These are phyloP conservation scores for Jacaranda copaia DNA, from an alignment of 257 asterid species.

Conservation along the genomic window DNA sequence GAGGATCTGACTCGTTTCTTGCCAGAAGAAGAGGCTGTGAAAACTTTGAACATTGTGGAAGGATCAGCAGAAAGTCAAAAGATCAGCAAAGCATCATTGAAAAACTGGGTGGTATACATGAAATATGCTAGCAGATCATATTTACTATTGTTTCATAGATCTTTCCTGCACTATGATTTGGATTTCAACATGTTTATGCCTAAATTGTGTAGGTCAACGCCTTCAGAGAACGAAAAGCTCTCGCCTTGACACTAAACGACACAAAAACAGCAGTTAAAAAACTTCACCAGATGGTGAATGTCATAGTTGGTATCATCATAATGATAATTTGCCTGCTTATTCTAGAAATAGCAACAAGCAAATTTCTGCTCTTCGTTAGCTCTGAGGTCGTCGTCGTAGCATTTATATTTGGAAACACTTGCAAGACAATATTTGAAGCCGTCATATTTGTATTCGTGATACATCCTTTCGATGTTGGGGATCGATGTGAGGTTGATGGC, in stretches of 20 bases:
- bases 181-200: not conserved
- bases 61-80: not conserved
- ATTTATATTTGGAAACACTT: constrained; percentile 67
- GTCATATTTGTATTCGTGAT: constrained; percentile 64
- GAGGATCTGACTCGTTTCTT: constrained; percentile 62
- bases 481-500: constrained; percentile 69
- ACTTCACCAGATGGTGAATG: constrained; percentile 60
- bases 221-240: constrained; percentile 69
- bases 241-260: constrained; percentile 64
- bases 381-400: constrained; percentile 65
- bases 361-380: constrained; percentile 53
- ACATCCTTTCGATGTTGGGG: constrained; percentile 76
- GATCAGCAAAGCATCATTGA: not conserved
- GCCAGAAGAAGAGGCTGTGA: constrained; percentile 26
- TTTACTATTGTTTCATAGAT: not conserved
- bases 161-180: not conserved
- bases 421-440: constrained; percentile 65
- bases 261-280: constrained; percentile 69
- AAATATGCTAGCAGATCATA: not conserved
- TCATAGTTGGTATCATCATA: constrained; percentile 43
- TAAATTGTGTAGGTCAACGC: constrained; percentile 54
- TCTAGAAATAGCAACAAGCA: constrained; percentile 56
- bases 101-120: not conserved
- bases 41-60: not conserved
- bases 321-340: constrained; percentile 36